A percentile compares a stretch with the other conserved stretches of the same genome.
Conservation (phyloP, 2,329 filamentous ascomycete genomes). For the Gnomoniopsis smithogilvyi region DNA sequence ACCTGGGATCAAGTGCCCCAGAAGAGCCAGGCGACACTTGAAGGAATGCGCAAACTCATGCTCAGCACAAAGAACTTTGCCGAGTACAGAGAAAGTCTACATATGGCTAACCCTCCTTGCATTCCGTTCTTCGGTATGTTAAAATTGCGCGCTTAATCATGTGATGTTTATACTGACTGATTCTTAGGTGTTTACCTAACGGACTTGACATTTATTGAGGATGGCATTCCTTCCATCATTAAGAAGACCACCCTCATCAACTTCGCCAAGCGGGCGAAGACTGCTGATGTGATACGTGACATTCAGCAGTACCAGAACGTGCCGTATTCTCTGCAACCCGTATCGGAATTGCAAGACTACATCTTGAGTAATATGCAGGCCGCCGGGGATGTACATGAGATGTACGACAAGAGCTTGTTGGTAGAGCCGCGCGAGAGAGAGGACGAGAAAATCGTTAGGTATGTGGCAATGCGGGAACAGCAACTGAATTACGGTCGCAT, state of each 20-base stretch:
- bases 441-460: slow-evolving; percentile 99
- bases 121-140: slow-evolving; percentile 92
- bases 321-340: slow-evolving; percentile 86
- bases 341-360: slow-evolving; percentile 92
- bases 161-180: slow-evolving; percentile 16
- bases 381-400: slow-evolving; percentile 94
- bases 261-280: slow-evolving; percentile 97
- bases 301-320: slow-evolving; percentile 99
- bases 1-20: slow-evolving; percentile 94
- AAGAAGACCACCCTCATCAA: slow-evolving; percentile 98
- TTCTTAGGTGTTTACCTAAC: slow-evolving; percentile 84
- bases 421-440: slow-evolving; percentile 95
- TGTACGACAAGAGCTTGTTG: slow-evolving; percentile 95
- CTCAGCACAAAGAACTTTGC: slow-evolving; percentile 97
- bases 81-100: slow-evolving; percentile 90
- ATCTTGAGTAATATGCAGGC: slow-evolving; percentile 95
- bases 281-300: slow-evolving; percentile 95
- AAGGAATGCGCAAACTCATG: slow-evolving; percentile 93
- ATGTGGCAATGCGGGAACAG: slow-evolving; percentile 39
- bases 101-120: slow-evolving; percentile 91
- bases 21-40: slow-evolving; percentile 74
- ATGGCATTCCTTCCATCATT: slow-evolving; percentile 93
- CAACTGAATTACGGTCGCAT: slow-evolving; percentile 21
- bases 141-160: background rate
- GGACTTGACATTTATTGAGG: slow-evolving; percentile 96